A percentile compares a stretch with the other conserved stretches of the same genome.
Conservation (phyloP, 768 basidiomycete genomes). For the Collybia sordida region DNA sequence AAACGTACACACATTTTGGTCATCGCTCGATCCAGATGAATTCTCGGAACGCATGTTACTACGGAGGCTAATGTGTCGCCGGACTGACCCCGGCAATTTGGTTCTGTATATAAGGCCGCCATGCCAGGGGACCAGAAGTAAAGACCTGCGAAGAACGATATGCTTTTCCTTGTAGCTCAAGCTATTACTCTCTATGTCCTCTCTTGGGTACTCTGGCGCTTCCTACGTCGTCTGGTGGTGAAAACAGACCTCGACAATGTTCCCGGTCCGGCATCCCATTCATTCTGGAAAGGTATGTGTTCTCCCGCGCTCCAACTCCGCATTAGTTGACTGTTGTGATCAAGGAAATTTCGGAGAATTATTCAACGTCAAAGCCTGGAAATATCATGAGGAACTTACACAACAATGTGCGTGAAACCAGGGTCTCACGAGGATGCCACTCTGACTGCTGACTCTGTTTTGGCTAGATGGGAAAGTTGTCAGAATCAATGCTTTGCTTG, state of each 20-base stretch:
- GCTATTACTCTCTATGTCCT: constrained; percentile 7
- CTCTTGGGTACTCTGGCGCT: constrained; percentile 10
- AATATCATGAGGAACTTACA: not conserved
- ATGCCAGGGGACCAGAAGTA: no score
- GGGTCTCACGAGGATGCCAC: not conserved
- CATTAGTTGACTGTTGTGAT: not conserved
- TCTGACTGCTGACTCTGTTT: not conserved
- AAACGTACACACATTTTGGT: no score
- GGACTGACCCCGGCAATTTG: no score
- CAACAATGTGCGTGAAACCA: not conserved
- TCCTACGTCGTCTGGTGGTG: constrained; percentile 10
- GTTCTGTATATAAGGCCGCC: no score
- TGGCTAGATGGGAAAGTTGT: constrained; percentile 15
- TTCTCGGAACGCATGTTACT: no score
- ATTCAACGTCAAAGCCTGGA: not conserved
- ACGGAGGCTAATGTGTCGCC: no score
- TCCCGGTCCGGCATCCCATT: constrained; percentile 28
- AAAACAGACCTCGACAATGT: constrained; percentile 31
- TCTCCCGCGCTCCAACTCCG: not conserved
- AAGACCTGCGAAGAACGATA: not conserved
- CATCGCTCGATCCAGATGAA: no score
- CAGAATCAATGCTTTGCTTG: constrained; percentile 15
- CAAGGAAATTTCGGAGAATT: not conserved
- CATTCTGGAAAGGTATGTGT: constrained; percentile 26
- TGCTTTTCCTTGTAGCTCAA: constrained; percentile 6